A percentile compares a stretch with the other conserved stretches of the same genome.
phyloP scores from a whole-genome alignment of 2,329 filamentous ascomycete genomes.

The Colletotrichum australisinense region DNA sequence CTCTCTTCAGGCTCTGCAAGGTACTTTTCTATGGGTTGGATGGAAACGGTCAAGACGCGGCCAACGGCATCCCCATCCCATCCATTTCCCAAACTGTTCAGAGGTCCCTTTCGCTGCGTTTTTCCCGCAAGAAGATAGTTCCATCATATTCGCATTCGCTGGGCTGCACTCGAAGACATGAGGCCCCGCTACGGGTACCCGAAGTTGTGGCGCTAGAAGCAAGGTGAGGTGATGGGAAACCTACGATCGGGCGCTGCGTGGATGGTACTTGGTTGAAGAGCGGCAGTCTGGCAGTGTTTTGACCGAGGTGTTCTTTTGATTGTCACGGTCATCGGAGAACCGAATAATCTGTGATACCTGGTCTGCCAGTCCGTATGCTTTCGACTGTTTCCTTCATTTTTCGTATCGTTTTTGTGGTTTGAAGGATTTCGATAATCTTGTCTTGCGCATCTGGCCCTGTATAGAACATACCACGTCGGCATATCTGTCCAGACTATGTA shows the following conservation, averaged over 20 bases:
- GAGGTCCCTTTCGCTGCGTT: no score
- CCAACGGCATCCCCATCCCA: not conserved
- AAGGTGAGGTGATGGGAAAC: no score
- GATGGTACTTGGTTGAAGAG: not conserved
- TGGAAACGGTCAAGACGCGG: not conserved
- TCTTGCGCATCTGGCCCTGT: not conserved
- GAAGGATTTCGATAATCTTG: not conserved
- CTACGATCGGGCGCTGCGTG: no score
- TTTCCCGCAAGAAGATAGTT: not conserved
- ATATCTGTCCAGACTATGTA: not conserved
- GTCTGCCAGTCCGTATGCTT: not conserved
- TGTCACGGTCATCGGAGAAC: not conserved
- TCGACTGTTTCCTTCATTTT: not conserved
- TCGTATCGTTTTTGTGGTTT: not conserved
- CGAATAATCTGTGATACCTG: not conserved
- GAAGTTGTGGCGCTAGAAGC: not conserved
- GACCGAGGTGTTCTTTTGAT: not conserved
- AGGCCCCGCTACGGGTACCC: not conserved
- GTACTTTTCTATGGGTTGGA: conserved; percentile 5
- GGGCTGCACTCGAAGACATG: not conserved
- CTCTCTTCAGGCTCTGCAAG: conserved; percentile 1
- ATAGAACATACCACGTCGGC: not conserved
- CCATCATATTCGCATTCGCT: not conserved
- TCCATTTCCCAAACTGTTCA: not conserved
- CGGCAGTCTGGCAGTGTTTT: not conserved